phyloP scores from a whole-genome alignment of 2,329 filamentous ascomycete genomes.

The Chaetomium strumarium region DNA sequence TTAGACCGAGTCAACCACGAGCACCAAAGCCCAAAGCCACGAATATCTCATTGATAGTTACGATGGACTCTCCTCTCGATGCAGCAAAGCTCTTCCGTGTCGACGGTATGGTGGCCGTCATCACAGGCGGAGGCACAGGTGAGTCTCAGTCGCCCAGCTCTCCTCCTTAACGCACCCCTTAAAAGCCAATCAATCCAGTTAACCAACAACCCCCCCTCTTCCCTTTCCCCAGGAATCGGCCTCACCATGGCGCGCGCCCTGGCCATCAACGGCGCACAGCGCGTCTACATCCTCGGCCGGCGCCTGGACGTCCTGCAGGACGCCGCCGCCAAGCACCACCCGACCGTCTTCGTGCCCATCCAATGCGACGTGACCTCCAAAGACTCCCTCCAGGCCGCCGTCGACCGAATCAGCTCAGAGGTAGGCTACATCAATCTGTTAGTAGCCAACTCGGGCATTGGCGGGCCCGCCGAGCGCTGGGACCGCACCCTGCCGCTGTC shows the following conservation, averaged over 20 bases:
- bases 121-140: slow-evolving; percentile 50
- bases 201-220: slow-evolving; percentile 3
- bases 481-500: slow-evolving; percentile 22
- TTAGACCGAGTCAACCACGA: background rate
- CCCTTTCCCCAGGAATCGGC: slow-evolving; percentile 46
- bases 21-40: background rate
- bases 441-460: slow-evolving; percentile 56
- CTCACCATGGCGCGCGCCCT: slow-evolving; percentile 45
- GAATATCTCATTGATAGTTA: background rate
- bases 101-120: slow-evolving; percentile 47
- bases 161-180: too few species aligned
- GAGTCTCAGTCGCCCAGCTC: background rate
- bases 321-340: slow-evolving; percentile 30
- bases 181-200: background rate
- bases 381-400: slow-evolving; percentile 52
- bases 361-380: slow-evolving; percentile 39
- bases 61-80: slow-evolving; percentile 19
- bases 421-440: slow-evolving; percentile 59
- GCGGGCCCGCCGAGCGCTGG: slow-evolving; percentile 20
- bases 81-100: slow-evolving; percentile 39
- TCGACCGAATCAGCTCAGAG: slow-evolving; percentile 46
- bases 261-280: slow-evolving; percentile 43
- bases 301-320: slow-evolving; percentile 38
- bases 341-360: slow-evolving; percentile 29
- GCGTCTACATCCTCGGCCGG: slow-evolving; percentile 47